Base-by-base conservation (phyloP, 2,329 filamentous ascomycete genomes). In the Aspergillus fumigatus region DNA sequence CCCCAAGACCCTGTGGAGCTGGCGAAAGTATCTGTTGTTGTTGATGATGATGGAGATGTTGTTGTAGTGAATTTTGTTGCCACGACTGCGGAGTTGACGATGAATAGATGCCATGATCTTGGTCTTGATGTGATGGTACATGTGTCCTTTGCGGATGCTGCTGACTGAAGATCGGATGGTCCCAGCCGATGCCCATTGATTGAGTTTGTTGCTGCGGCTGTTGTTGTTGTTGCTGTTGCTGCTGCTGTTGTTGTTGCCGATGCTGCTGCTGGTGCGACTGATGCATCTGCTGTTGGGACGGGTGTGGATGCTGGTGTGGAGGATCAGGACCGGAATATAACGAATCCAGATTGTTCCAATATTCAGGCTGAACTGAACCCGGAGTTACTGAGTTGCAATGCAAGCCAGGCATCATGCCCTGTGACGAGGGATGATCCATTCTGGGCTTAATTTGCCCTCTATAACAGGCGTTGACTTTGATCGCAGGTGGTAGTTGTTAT, bases 361-460 rank as follows among this genome's bases (percentile, higher is more conserved):
- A 76, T n/a, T 74, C 73, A 9, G 67, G 52, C 19, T 66, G 62
- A 17, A 74, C 60, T 23, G 65, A 60, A 32, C 58, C 60, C 25
- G 68, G 60, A 38, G 65, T 60, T 57, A 69, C 66, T 52, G 68
- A 53, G 27, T 62, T 61, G 60, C 66, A 64, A 27, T 65, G 64
- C 57, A 70, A 53, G 45, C 69, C 66, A 50, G 67, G 65, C 59
- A 70, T 62, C 32, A 66, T 58, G 53, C 65, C 68, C 48, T 69
- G 65, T 29, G 67, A 59, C 43, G 70, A 62, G 19, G 66, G 65
- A 61, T 69, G 70, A 61, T 75, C 73, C 73, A 75, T 76, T 51
- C 50, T 67, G 56, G 49, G 55, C 51, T 51, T 50, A 50, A 51
- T 54, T 47, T 43, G 43, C 56, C 55, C 52, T 54, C 35, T 52